Conservation (phyloP, 352 stramenopile genomes). For the Phytophthora idaei region DNA sequence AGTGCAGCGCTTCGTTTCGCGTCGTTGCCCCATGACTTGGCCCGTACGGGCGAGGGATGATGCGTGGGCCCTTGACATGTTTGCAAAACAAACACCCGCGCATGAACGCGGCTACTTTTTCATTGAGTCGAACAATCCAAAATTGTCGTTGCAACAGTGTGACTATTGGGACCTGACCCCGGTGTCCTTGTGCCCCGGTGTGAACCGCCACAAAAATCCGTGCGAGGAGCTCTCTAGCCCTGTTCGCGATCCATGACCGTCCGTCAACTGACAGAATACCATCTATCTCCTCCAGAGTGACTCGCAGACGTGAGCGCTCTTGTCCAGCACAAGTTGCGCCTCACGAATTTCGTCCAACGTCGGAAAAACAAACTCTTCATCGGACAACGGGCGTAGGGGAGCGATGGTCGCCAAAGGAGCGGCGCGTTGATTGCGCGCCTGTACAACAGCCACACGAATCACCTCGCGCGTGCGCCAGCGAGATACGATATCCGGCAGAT, state of each 20-base stretch:
- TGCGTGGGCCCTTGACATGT: too few species aligned
- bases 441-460: neutral
- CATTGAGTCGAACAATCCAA: neutral
- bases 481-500: slow-evolving; percentile 15
- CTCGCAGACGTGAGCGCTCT: neutral
- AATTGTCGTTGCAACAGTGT: neutral
- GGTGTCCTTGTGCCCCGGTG: neutral
- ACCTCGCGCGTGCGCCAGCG: slow-evolving; percentile 4
- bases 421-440: neutral
- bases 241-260: slow-evolving; percentile 1
- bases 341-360: slow-evolving; percentile 1
- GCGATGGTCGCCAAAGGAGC: neutral
- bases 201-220: slow-evolving; percentile 2
- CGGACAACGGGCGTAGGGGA: neutral
- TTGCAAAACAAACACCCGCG: too few species aligned
- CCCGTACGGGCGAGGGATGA: too few species aligned
- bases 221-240: slow-evolving; percentile 11
- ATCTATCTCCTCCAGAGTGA: slow-evolving; percentile 6
- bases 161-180: neutral
- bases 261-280: neutral
- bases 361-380: slow-evolving; percentile 6
- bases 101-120: too few species aligned
- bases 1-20: too few species aligned
- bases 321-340: neutral
- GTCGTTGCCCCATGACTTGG: too few species aligned